Evolutionary conservation across 2,329 filamentous ascomycete species (phyloP).

Genomic region (Aspergillus terreus): DNA sequence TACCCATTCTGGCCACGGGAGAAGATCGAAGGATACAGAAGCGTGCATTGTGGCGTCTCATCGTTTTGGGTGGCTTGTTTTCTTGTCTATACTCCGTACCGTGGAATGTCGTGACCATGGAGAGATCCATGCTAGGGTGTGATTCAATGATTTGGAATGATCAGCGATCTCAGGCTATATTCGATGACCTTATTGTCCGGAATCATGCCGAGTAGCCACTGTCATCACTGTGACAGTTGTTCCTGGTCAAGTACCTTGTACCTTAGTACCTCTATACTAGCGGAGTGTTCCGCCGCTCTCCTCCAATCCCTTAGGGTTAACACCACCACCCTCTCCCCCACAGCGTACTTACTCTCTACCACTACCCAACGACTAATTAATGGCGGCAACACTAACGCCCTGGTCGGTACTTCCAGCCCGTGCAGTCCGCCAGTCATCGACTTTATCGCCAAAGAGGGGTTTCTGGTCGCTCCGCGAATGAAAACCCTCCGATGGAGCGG

Average conservation of each 20-base stretch:
- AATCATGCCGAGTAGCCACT: too few species aligned
- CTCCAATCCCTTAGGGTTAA: too few species aligned
- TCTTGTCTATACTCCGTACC: background rate
- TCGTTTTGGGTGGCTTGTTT: slow-evolving; percentile 8
- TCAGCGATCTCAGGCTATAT: too few species aligned
- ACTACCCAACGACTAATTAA: too few species aligned
- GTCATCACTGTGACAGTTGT: too few species aligned
- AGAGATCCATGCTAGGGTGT: background rate
- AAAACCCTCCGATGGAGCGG: background rate
- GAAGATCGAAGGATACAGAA: background rate
- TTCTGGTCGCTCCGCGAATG: slow-evolving; percentile 12
- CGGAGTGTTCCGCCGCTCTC: too few species aligned
- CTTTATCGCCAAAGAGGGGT: background rate
- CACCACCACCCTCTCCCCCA: too few species aligned
- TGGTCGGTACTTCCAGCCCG: background rate
- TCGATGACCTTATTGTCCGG: too few species aligned
- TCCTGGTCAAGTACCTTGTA: too few species aligned
- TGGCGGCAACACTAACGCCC: too few species aligned
- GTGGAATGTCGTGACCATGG: background rate
- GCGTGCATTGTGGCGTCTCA: slow-evolving; percentile 7
- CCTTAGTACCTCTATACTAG: too few species aligned
- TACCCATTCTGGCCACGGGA: background rate
- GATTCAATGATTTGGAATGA: background rate
- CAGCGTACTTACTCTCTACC: too few species aligned
- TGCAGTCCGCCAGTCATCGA: background rate